phyloP scores from a whole-genome alignment of 2,329 filamentous ascomycete genomes.

The Exutisphaerella laricina region DNA sequence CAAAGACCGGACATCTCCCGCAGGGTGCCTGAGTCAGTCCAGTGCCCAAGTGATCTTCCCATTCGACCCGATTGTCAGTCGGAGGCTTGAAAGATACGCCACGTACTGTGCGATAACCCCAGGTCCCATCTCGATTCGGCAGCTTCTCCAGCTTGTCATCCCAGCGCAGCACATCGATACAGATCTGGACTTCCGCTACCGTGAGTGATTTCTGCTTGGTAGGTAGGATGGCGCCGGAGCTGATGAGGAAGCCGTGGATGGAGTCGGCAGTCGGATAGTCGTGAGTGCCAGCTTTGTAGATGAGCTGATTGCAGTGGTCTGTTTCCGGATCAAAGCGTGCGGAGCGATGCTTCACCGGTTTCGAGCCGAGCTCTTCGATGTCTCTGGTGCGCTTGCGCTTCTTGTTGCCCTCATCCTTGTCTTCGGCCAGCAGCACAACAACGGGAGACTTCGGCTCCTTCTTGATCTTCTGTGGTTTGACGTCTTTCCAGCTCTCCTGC shows the following conservation, averaged over 20 bases:
- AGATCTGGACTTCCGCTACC: constrained; percentile 73
- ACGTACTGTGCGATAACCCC: constrained; percentile 45
- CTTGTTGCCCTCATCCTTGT: constrained; percentile 13
- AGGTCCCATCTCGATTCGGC: constrained; percentile 28
- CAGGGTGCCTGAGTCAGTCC: constrained; percentile 86
- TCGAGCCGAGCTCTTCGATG: constrained; percentile 27
- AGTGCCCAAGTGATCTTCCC: constrained; percentile 52
- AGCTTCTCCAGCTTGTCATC: constrained; percentile 74
- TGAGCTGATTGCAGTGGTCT: constrained; percentile 24
- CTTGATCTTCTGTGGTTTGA: constrained; percentile 22
- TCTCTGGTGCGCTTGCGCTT: constrained; percentile 29
- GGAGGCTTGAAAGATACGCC: constrained; percentile 28
- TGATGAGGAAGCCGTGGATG: constrained; percentile 69
- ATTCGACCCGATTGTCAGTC: constrained; percentile 25
- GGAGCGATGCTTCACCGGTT: constrained; percentile 23
- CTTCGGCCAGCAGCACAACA: constrained; percentile 11
- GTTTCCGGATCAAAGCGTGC: constrained; percentile 16
- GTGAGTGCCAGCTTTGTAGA: constrained; percentile 36
- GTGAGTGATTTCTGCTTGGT: constrained; percentile 46
- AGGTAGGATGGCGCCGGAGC: constrained; percentile 64
- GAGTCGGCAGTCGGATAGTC: constrained; percentile 75
- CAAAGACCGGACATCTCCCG: constrained; percentile 86
- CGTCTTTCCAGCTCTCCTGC: constrained; percentile 62
- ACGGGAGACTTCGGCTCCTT: constrained; percentile 8
- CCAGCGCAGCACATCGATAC: constrained; percentile 82